Evolutionary conservation across 1,284 basidiomycete species (phyloP).

Genomic region (Neonothopanus nambi): DNA sequence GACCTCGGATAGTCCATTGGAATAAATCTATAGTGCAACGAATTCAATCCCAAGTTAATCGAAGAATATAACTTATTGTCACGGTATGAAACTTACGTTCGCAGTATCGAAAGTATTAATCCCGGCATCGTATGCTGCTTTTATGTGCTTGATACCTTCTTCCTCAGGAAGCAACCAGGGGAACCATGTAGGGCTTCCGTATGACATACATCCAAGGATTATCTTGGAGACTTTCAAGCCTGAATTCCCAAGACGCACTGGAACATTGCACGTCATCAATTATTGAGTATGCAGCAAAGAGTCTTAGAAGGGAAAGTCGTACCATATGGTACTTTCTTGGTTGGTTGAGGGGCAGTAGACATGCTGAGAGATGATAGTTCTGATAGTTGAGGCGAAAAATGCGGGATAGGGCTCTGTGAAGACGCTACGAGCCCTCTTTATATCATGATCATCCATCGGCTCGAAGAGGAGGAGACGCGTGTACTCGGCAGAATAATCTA

Average conservation of each 20-base stretch:
- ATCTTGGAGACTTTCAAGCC: conserved; percentile 54
- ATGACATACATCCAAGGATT: conserved; percentile 50
- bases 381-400: too few species aligned
- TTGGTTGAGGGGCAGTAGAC: background rate
- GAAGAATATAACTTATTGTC: background rate
- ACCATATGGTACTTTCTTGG: conserved; percentile 6
- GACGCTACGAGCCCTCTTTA: too few species aligned
- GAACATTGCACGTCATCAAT: background rate
- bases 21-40: conserved; percentile 50
- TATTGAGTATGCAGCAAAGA: background rate
- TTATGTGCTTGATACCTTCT: conserved; percentile 59
- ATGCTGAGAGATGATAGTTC: too few species aligned
- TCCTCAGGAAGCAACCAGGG: conserved; percentile 59
- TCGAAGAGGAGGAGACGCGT: too few species aligned
- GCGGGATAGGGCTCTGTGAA: too few species aligned
- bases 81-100: conserved; percentile 40
- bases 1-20: conserved; percentile 69
- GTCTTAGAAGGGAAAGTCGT: background rate
- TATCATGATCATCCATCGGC: too few species aligned
- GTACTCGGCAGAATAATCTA: too few species aligned
- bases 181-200: conserved; percentile 49
- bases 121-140: conserved; percentile 50
- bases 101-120: too few species aligned
- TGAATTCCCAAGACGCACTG: conserved; percentile 50
- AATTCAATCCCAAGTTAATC: background rate